Base-by-base conservation (phyloP, 2,329 filamentous ascomycete species). In the Fusarium sp. region DNA sequence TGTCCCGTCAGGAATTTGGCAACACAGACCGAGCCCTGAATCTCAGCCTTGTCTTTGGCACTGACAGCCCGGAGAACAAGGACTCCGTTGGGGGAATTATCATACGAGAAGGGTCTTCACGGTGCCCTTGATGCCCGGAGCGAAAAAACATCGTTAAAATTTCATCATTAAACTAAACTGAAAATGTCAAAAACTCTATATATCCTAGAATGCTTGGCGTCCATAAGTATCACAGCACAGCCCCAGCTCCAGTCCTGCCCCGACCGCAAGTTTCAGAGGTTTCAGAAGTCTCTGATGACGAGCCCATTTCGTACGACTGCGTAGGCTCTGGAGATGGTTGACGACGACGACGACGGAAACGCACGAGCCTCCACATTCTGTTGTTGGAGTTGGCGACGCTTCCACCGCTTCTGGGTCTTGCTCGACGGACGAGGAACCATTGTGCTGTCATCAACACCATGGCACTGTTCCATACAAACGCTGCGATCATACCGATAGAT, bases 391-490 rank as follows among this genome's bases (percentile, higher is more conserved):
- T 50, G 15, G 25, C 14, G 12, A 12, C 17, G 14, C 31, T 15
- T 27, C n/a, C n/a, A 7, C 27, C 20, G 1, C 18, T 11, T 12
- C 18, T 22, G 0, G 63, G 63, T 10, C 63, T 29, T 3, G 63
- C 62, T 25, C 63, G 35, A 14, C 52, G 44, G 14, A 66, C 63
- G 12, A 66, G 63, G 13, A 66, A 66, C 63, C 63, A 66, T 17
- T 66, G 63, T 0, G 63, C 63, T 9, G 63, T 66, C 63, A 66
- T 66, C 29, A 66, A 33, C 5, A 66, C 45, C 63, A 66, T 66
- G 4, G 63, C 62, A 15, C 63, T 66, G 7, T 66, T 66, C 63
- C 63, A 66, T 1, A 66, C 62, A 31, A 66, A 66, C 9, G 63
- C 13, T 15, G 62, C 62, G 18, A 66, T 66, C 63, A 66, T 66